Conservation (phyloP, 345 rosid species). For the Ceriops tagal region DNA sequence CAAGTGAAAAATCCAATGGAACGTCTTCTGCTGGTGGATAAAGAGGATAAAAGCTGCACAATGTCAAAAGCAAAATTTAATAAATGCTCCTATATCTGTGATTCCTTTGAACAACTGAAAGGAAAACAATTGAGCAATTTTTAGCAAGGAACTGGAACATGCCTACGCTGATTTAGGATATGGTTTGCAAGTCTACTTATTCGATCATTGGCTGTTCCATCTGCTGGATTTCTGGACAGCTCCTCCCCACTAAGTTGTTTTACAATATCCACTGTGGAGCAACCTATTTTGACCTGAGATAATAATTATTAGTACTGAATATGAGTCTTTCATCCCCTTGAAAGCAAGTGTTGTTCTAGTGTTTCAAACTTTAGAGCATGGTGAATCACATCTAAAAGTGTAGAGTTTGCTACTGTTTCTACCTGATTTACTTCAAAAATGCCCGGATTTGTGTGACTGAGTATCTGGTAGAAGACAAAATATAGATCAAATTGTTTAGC, state of each 20-base stretch:
- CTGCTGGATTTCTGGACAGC: slow-evolving; percentile 57
- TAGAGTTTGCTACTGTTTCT: neutral
- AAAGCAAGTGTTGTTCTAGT: neutral
- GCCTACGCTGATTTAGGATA: slow-evolving; percentile 70
- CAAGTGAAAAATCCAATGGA: slow-evolving; percentile 73
- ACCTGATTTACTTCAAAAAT: slow-evolving; percentile 78
- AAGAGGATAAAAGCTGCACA: slow-evolving; percentile 76
- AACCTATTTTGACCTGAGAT: slow-evolving; percentile 79
- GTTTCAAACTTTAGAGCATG: too few species aligned
- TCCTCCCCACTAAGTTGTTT: slow-evolving; percentile 90
- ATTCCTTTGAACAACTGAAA: neutral
- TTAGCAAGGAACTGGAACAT: slow-evolving; percentile 13
- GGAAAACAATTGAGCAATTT: neutral
- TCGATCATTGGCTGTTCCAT: slow-evolving; percentile 65
- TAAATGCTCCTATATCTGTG: too few species aligned
- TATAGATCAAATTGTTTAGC: slow-evolving; percentile 1
- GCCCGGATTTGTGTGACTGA: slow-evolving; percentile 74
- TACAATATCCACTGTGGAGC: slow-evolving; percentile 83
- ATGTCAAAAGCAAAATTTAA: too few species aligned
- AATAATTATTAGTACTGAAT: slow-evolving; percentile 13
- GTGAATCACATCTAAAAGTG: neutral
- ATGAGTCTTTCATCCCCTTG: neutral
- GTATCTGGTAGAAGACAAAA: slow-evolving; percentile 41
- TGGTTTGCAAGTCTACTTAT: slow-evolving; percentile 82
- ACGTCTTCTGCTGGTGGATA: slow-evolving; percentile 80